Conservation (phyloP, 495 filamentous ascomycete species). For the Neurospora sp. region DNA sequence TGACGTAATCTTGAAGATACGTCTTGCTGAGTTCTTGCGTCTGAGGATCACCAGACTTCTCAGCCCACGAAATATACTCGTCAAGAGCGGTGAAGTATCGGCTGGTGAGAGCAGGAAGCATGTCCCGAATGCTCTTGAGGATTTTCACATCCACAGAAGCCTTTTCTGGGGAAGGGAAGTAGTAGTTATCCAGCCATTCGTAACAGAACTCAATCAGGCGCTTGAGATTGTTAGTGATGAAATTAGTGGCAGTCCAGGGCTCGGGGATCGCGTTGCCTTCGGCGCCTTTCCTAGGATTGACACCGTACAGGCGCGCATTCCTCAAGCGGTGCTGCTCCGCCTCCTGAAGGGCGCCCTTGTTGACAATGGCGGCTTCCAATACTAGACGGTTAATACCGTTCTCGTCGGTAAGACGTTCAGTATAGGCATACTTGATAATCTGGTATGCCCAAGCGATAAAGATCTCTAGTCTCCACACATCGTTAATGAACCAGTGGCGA, state of each 20-base stretch:
- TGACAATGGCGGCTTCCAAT: conserved; percentile 73
- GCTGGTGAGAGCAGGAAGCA: conserved; percentile 33
- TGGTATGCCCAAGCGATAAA: conserved; percentile 68
- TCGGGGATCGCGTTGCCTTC: conserved; percentile 63
- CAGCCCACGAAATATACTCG: conserved; percentile 31
- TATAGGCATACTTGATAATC: conserved; percentile 56
- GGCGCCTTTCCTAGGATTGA: conserved; percentile 49
- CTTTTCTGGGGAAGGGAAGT: background rate
- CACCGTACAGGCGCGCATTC: conserved; percentile 58
- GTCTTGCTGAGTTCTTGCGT: conserved; percentile 24
- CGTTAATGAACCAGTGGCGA: conserved; percentile 72
- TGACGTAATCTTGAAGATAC: conserved; percentile 24
- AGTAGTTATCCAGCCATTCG: conserved; percentile 22
- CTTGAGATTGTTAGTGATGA: conserved; percentile 45
- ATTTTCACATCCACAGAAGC: conserved; percentile 13
- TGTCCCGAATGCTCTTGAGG: conserved; percentile 25
- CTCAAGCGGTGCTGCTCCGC: conserved; percentile 64
- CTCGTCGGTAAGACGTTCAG: conserved; percentile 40
- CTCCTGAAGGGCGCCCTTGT: conserved; percentile 56
- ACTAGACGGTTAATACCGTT: conserved; percentile 40
- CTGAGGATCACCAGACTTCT: conserved; percentile 25
- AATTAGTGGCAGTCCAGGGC: conserved; percentile 69
- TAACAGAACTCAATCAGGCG: conserved; percentile 43
- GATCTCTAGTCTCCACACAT: conserved; percentile 61
- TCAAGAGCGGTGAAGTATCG: conserved; percentile 35